Evolutionary conservation across 805 yeast species (phyloP), one percentile per base, ranked within the genome.

Genomic region (Blastobotrys americana): DNA sequence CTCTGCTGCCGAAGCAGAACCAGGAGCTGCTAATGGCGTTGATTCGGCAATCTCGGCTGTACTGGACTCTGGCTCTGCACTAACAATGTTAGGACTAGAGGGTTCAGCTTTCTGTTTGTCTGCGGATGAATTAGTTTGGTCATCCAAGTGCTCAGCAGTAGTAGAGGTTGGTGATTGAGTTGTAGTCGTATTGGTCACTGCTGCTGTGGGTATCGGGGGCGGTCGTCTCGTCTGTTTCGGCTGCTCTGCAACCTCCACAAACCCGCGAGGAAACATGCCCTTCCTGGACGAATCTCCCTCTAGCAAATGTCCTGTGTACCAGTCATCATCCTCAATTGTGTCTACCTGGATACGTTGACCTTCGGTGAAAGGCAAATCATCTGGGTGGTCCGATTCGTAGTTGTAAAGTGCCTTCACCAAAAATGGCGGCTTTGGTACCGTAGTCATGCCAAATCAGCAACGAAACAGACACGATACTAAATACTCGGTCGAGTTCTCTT

Each of bases 231-330:
- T 16, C 17, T 25, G 19, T 22, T 20, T 33, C 34, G 20, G 43
- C n/a, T 43, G 40, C n/a, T 21, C 37, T 2, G 42, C 41, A 13
- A 48, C 41, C 41, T 76, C 77, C 3, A 90, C 97, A 67, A 86
- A 90, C 57, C 78, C 79, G 59, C 75, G 77, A 3, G 98, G 98
- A 56, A 93, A 93, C 68, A 89, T 80, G 5, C 98, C 98, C 17
- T 74, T 64, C 37, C 66, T 33, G 9, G 64, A 20, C 53, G 36
- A 6, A 50, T 57, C 3, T 25, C 67, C 66, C 48, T 67, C 74
- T 2, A 55, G 57, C 55, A 74, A 83, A 3, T 71, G 66, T 2
- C 98, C 98, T 34, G 74, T 69, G 58, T 77, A 83, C 97, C 97
- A 93, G 51, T 89, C 96, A 4, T 80, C 95, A 61, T 90, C 97